Percentiles rank a stretch among this genome's conserved stretches.
Conservation (phyloP, 257 asterid species). For the Lavandula angustifolia region DNA sequence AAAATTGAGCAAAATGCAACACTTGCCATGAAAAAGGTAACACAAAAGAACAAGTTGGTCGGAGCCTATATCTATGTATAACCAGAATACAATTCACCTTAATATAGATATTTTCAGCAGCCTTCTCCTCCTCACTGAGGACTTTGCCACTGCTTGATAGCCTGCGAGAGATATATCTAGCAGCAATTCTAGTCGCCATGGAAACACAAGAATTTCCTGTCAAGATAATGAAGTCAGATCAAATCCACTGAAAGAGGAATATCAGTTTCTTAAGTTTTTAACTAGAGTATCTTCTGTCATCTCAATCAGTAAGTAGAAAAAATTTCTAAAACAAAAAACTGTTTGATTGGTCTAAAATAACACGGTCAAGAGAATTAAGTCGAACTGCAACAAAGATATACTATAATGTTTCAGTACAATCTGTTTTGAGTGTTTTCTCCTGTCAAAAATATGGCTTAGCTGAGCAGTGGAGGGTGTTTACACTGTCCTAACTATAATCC, state of each 20-base stretch:
- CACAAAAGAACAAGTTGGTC: background rate
- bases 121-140: constrained; percentile 93
- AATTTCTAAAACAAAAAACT: background rate
- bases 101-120: constrained; percentile 94
- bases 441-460: constrained; percentile 17
- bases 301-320: constrained; percentile 21
- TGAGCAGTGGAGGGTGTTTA: constrained; percentile 13
- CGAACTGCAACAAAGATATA: constrained; percentile 14
- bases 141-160: constrained; percentile 74
- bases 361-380: constrained; percentile 8
- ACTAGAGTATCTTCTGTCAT: constrained; percentile 13
- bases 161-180: constrained; percentile 73
- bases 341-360: background rate
- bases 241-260: background rate
- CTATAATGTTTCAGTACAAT: background rate
- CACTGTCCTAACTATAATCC: constrained; percentile 2
- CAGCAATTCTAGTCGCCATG: constrained; percentile 78
- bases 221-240: constrained; percentile 20
- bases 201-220: constrained; percentile 39
- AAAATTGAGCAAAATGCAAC: constrained; percentile 20
- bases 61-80: background rate
- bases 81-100: constrained; percentile 50
- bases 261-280: background rate
- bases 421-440: background rate
- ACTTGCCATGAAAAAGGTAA: constrained; percentile 7